These are phyloP conservation scores for Penicillium roqueforti DNA, from an alignment of 495 filamentous ascomycete species.

Conservation along the genomic window DNA sequence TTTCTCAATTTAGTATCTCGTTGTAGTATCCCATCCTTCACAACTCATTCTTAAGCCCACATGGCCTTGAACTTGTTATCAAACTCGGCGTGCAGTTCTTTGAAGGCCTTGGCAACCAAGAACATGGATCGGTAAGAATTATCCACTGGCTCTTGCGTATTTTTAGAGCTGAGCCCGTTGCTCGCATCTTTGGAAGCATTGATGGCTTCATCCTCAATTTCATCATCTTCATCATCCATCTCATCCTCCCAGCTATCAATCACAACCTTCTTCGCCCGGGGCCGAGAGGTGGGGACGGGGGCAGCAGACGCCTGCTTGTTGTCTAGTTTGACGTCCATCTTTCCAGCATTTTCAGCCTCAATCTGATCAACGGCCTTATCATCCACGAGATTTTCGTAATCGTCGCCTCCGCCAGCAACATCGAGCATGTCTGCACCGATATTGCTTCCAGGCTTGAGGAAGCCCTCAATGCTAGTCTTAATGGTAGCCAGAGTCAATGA, in stretches of 20 bases:
- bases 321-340: not conserved
- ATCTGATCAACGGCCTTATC: not conserved
- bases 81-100: slow-evolving; percentile 54
- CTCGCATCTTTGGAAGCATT: not conserved
- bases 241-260: slow-evolving; percentile 5
- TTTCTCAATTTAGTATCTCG: not conserved
- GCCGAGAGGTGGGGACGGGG: not conserved
- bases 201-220: not conserved
- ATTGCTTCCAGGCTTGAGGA: slow-evolving; percentile 13
- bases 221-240: not conserved
- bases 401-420: slow-evolving; percentile 16
- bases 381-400: slow-evolving; percentile 11
- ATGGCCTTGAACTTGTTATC: slow-evolving; percentile 63
- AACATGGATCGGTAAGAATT: slow-evolving; percentile 29
- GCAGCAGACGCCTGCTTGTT: not conserved
- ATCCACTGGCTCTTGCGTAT: not conserved
- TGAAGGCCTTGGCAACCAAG: slow-evolving; percentile 48
- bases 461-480: slow-evolving; percentile 49
- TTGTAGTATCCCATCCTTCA: not conserved
- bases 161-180: not conserved
- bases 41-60: slow-evolving; percentile 27
- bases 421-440: slow-evolving; percentile 17
- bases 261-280: not conserved
- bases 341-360: not conserved
- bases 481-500: slow-evolving; percentile 66